Evolutionary conservation across 768 basidiomycete genomes (phyloP), one percentile per base, ranked within the genome.

Genomic region (Collybia mongolica): DNA sequence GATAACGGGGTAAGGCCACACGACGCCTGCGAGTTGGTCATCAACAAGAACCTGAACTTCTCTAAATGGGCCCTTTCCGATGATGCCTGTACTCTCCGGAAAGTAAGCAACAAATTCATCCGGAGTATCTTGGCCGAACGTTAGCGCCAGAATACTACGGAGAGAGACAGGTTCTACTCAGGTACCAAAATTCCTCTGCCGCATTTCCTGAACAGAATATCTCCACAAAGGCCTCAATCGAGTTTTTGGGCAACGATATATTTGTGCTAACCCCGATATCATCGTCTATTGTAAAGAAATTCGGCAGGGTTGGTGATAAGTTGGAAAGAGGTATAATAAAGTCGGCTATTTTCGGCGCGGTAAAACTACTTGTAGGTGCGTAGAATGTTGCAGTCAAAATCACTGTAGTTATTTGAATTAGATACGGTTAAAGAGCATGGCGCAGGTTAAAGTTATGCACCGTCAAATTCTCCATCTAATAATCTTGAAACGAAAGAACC

Each of bases 11-110:
- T 79, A 84, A 23, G 84, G 84, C 68, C 83, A 81, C 18, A 64
- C 59, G 3, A 64, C 66, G 12, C 64, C 84, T 9, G 83, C 83
- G 2, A 84, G 61, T 48, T 67, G 67, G 9, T 75, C 76, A 44
- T 86, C 82, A 4, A 84, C 61, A 17, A 83, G 67, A 32, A 84
- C 58, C 55, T 81, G 78, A n/a, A 84, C 75, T 59, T 86, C 83
- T 11, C 82, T 71, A 67, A 82, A 80, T 1, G 84, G 79, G 0
- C 81, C 82, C 38, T 79, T 71, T 0, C 75, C 71, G 39, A 74
- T 68, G 1, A 81, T n/a, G 2, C 64, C 76, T 15, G 72, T 71
- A 15, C 60, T 71, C 1, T 60, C 38, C 3, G 83, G 83, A 19
- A 85, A 70, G 44, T 71, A 62, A 1, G 53, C 46, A 29, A 84